Base-by-base conservation (phyloP, 1,139 yeast species). In the Suhomyces choctaworum region DNA sequence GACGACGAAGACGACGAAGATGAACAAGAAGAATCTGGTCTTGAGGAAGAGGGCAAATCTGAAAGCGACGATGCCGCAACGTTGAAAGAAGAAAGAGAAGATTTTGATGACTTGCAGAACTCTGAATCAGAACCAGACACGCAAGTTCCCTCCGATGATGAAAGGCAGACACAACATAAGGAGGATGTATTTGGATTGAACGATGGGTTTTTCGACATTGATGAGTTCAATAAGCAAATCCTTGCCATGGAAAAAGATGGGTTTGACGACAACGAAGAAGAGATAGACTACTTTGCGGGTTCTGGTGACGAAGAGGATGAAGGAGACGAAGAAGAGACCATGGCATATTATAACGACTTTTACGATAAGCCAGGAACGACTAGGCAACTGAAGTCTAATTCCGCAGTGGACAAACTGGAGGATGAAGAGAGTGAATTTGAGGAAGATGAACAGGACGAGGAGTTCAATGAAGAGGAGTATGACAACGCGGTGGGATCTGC, bases 151-250 rank as follows among this genome's bases (percentile, higher is more conserved):
- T 40, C 45, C 4, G 39, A 31, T 15, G 39, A 37, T 16, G 49
- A 39, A 32, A 46, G 42, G 27, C 41, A 39, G 12, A 22, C 15
- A n/a, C 42, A 34, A 20, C 31, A 28, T n/a, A 46, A 46, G 20
- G 70, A 74, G 40, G 83, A 79, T 48, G 74, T 63, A 2, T 76
- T 73, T 50, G 95, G 90, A 2, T 70, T 89, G 29, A 86, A 90
- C 52, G 96, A 88, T 52, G 87, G 80, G 7, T 83, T 90, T 48
- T 92, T 92, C 56, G 81, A 88, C 42, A 78, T 92, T 25, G 95
- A 88, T 46, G 85, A 83, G 31, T 90, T 86, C 64, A 86, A 89
- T 58, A 80, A 78, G 53, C 95, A 89, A 56, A 80, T 88, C 5
- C 58, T 86, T 31, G 87, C 80, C 3, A 73, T 82, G 51, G 96